These are phyloP conservation scores for Fabrea salina DNA, from an alignment of 169 alveolate genomes.

Conservation along the genomic window DNA sequence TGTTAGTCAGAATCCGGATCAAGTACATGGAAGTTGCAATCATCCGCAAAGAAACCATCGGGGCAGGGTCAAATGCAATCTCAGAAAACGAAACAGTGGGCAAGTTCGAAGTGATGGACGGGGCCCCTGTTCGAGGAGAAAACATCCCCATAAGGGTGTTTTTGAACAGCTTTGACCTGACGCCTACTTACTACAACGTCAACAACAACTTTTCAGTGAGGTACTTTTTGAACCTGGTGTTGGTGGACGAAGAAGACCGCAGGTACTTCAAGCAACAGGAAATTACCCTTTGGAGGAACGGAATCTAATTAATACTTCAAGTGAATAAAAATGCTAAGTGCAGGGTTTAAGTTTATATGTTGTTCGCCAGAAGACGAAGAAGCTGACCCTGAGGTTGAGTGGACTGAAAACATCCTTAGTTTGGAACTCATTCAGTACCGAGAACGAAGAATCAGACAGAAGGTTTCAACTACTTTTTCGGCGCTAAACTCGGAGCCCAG, in stretches of 20 bases:
- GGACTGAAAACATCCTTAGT: slow-evolving; percentile 19
- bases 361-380: slow-evolving; percentile 25
- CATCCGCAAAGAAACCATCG: slow-evolving; percentile 81
- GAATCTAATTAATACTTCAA: slow-evolving; percentile 72
- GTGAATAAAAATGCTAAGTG: slow-evolving; percentile 31
- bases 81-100: slow-evolving; percentile 95
- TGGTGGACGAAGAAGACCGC: slow-evolving; percentile 98
- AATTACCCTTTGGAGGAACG: slow-evolving; percentile 96
- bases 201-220: slow-evolving; percentile 94
- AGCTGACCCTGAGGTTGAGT: not conserved
- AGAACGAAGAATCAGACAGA: not conserved
- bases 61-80: slow-evolving; percentile 72
- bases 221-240: slow-evolving; percentile 95
- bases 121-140: slow-evolving; percentile 96
- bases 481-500: too few species aligned
- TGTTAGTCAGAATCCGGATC: slow-evolving; percentile 95
- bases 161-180: slow-evolving; percentile 94
- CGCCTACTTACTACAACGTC: slow-evolving; percentile 96
- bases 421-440: not conserved
- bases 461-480: not conserved
- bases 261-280: slow-evolving; percentile 96
- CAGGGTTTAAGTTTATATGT: slow-evolving; percentile 33
- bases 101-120: slow-evolving; percentile 99
- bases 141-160: slow-evolving; percentile 96
- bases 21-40: slow-evolving; percentile 96